Conservation (phyloP, 805 yeast species). For the Candida ponderosae region DNA sequence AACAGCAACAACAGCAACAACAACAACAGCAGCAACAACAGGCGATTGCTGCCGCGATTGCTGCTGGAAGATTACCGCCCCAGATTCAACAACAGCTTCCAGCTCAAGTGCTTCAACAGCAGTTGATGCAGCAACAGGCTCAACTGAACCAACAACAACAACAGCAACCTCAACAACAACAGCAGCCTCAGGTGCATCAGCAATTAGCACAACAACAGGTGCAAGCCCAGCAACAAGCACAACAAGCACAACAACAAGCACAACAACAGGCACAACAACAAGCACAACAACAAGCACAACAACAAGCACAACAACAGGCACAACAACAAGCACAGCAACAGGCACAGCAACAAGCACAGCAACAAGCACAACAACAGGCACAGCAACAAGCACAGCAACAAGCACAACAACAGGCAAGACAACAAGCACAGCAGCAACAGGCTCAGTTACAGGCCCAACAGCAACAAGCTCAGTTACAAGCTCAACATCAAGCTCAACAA, state of each 20-base stretch:
- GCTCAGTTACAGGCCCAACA: slow-evolving; percentile 4
- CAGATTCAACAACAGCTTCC: slow-evolving; percentile 12
- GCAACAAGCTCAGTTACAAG: slow-evolving; percentile 2
- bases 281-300: too few relatives aligned
- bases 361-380: neutral
- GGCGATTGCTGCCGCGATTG: neutral
- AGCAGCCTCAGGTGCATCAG: too few relatives aligned
- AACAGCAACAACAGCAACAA: slow-evolving; percentile 9
- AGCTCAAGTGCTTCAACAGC: too few relatives aligned
- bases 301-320: neutral
- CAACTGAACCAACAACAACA: too few relatives aligned
- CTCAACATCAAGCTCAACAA: too few relatives aligned
- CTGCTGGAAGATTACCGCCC: neutral
- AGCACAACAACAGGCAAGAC: neutral
- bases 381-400: slow-evolving; percentile 1
- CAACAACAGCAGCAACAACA: slow-evolving; percentile 7
- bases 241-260: neutral
- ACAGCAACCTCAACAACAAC: too few relatives aligned
- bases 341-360: slow-evolving; percentile 1
- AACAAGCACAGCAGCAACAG: slow-evolving; percentile 1
- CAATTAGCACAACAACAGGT: too few relatives aligned
- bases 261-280: too few relatives aligned
- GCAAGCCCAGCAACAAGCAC: neutral
- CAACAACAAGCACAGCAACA: neutral
- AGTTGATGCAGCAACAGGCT: too few relatives aligned